A percentile compares a stretch with the other conserved stretches of the same genome.
phyloP scores from a whole-genome alignment of 257 asterid genomes.

The Scutellaria galericulata region DNA sequence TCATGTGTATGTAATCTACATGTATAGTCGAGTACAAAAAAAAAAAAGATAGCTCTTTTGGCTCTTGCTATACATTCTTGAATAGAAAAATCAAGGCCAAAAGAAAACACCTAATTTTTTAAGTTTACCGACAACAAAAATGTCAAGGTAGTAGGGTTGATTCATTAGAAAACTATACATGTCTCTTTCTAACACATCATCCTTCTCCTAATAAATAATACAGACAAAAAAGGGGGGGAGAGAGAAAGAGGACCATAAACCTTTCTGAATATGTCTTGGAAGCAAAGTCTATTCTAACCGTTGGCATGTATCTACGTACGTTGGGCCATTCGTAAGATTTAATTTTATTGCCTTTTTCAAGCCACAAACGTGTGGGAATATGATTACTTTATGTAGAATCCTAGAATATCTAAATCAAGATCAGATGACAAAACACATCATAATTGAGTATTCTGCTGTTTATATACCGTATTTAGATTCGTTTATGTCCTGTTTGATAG shows the following conservation, averaged over 20 bases:
- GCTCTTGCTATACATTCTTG: slow-evolving; percentile 6
- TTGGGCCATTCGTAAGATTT: slow-evolving; percentile 36
- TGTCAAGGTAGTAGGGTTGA: slow-evolving; percentile 37
- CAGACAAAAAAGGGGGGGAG: too few species aligned
- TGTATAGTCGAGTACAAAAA: slow-evolving; percentile 8
- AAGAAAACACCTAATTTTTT: slow-evolving; percentile 24
- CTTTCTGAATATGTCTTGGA: slow-evolving; percentile 52
- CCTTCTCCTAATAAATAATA: slow-evolving; percentile 6
- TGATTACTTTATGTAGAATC: slow-evolving; percentile 27
- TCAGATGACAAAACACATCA: slow-evolving; percentile 21
- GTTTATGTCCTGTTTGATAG: slow-evolving; percentile 41
- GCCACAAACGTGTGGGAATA: slow-evolving; percentile 22
- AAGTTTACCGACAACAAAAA: slow-evolving; percentile 43
- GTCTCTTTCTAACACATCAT: slow-evolving; percentile 41
- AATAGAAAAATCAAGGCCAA: background rate
- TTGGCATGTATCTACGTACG: slow-evolving; percentile 46
- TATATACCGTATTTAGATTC: slow-evolving; percentile 25
- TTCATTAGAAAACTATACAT: slow-evolving; percentile 23
- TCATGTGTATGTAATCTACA: background rate
- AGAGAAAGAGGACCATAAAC: slow-evolving; percentile 21
- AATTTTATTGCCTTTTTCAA: slow-evolving; percentile 36
- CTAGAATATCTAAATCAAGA: slow-evolving; percentile 9
- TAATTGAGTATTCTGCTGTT: slow-evolving; percentile 34
- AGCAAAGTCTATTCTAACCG: slow-evolving; percentile 71
- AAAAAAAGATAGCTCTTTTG: background rate